Percentiles rank a stretch among this genome's conserved stretches.
phyloP scores from a whole-genome alignment of 805 yeast species.

The Nakazawaea wyomingensis region DNA sequence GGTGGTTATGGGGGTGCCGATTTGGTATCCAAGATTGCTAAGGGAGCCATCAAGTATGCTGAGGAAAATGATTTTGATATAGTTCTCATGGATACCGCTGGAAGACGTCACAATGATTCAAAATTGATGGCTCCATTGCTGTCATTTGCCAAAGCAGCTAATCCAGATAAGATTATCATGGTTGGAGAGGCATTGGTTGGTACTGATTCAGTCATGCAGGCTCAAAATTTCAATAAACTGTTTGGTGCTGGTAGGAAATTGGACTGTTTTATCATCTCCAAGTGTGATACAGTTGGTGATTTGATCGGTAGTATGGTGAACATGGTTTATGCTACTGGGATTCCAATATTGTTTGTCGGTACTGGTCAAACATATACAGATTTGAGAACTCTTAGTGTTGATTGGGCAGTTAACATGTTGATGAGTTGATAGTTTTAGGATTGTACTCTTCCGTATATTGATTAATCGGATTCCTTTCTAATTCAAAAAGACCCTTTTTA shows the following conservation, averaged over 20 bases:
- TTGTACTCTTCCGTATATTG: too few relatives aligned
- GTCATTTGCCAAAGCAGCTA: conserved; percentile 91
- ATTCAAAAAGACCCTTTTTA: neutral
- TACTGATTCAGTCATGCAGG: conserved; percentile 94
- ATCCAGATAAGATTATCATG: conserved; percentile 96
- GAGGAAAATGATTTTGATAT: conserved; percentile 67
- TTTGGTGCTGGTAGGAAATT: conserved; percentile 78
- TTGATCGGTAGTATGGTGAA: conserved; percentile 95
- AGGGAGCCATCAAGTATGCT: conserved; percentile 82
- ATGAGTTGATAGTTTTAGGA: conserved; percentile 34
- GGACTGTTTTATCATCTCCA: conserved; percentile 88
- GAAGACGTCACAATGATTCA: conserved; percentile 93
- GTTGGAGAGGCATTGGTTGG: conserved; percentile 98
- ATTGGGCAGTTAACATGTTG: conserved; percentile 84
- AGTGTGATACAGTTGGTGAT: conserved; percentile 97
- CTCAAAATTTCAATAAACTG: conserved; percentile 86
- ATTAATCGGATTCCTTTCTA: neutral
- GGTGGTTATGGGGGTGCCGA: conserved; percentile 98
- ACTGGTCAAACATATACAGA: conserved; percentile 97
- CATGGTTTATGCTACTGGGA: conserved; percentile 94
- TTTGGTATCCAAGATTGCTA: conserved; percentile 87
- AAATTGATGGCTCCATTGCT: conserved; percentile 93
- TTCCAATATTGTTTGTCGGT: conserved; percentile 93
- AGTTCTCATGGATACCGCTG: conserved; percentile 94
- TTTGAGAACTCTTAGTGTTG: conserved; percentile 81